Conservation (phyloP, 306 rosid species). For the Quercus robur region DNA sequence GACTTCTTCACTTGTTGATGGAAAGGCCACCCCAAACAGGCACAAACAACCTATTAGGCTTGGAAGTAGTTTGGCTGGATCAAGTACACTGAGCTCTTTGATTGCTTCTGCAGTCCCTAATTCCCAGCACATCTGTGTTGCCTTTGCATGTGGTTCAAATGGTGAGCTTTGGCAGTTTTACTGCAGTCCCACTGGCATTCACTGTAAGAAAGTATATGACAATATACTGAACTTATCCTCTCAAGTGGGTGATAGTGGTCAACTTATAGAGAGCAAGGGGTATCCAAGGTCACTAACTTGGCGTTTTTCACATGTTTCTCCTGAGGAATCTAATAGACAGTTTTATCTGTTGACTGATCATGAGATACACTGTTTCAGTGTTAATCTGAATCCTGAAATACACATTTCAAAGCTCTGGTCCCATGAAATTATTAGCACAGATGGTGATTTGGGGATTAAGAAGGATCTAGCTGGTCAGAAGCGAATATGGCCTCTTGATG, state of each 20-base stretch:
- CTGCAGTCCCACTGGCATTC: constrained; percentile 65
- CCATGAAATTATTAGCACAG: constrained; percentile 80
- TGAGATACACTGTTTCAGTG: constrained; percentile 68
- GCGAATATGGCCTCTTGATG: constrained; percentile 88
- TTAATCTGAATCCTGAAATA: constrained; percentile 50
- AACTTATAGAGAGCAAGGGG: constrained; percentile 45
- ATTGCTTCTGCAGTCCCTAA: constrained; percentile 64
- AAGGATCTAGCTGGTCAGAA: constrained; percentile 97
- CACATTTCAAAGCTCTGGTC: constrained; percentile 78
- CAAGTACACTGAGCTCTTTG: constrained; percentile 56
- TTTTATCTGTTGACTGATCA: constrained; percentile 77
- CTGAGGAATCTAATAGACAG: constrained; percentile 38
- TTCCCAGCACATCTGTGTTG: constrained; percentile 47
- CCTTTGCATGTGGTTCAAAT: constrained; percentile 73
- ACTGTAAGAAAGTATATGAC: constrained; percentile 43
- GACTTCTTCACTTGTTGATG: constrained; percentile 32
- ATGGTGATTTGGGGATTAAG: constrained; percentile 78
- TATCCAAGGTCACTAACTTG: constrained; percentile 95
- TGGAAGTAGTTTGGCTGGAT: constrained; percentile 34
- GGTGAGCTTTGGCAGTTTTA: constrained; percentile 83
- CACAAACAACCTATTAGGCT: constrained; percentile 37
- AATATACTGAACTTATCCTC: constrained; percentile 25
- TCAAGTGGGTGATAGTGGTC: constrained; percentile 53
- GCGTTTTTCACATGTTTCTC: constrained; percentile 49
- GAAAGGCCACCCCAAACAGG: constrained; percentile 37